A percentile compares a stretch with the other conserved stretches of the same genome.
phyloP scores from a whole-genome alignment of 2,329 filamentous ascomycete species.

The Paradendryphiella salina region DNA sequence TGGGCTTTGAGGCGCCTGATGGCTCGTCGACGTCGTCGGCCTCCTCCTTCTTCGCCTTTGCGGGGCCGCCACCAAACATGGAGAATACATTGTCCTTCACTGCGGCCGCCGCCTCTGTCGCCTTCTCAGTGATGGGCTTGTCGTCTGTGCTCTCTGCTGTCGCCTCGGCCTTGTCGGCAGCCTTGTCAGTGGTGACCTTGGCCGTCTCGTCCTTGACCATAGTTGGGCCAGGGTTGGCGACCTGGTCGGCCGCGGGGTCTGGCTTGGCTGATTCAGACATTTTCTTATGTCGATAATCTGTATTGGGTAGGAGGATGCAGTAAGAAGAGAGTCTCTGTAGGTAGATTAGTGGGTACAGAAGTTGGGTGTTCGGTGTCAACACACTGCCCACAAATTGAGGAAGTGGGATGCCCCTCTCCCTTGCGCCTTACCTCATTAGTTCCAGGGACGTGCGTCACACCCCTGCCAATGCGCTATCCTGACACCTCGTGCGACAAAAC shows the following conservation, averaged over 20 bases:
- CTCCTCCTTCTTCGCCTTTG: constrained; percentile 88
- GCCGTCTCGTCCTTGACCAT: constrained; percentile 51
- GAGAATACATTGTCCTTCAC: constrained; percentile 75
- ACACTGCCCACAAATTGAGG: constrained; percentile 14
- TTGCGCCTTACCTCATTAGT: constrained; percentile 8
- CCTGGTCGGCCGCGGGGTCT: constrained; percentile 48
- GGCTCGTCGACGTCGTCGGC: constrained; percentile 74
- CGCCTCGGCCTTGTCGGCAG: constrained; percentile 31
- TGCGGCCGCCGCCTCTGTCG: constrained; percentile 45
- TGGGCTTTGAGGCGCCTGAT: constrained; percentile 72
- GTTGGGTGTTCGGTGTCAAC: constrained; percentile 12
- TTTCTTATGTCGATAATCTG: constrained; percentile 8
- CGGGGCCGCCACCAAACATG: constrained; percentile 97
- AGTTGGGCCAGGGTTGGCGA: constrained; percentile 46
- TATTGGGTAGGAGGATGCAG: background rate
- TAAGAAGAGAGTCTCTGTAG: constrained; percentile 19
- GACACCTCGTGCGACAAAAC: background rate
- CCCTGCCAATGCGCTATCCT: constrained; percentile 6
- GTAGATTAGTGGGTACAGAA: constrained; percentile 5
- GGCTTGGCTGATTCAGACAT: constrained; percentile 49
- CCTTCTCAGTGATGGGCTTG: constrained; percentile 53
- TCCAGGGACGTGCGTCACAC: constrained; percentile 19
- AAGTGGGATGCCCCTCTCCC: constrained; percentile 17
- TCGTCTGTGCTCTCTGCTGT: constrained; percentile 50
- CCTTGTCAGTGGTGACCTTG: constrained; percentile 49